Base-by-base conservation (phyloP, 2,329 filamentous ascomycete genomes). In the Ascocoryne sarcoides region DNA sequence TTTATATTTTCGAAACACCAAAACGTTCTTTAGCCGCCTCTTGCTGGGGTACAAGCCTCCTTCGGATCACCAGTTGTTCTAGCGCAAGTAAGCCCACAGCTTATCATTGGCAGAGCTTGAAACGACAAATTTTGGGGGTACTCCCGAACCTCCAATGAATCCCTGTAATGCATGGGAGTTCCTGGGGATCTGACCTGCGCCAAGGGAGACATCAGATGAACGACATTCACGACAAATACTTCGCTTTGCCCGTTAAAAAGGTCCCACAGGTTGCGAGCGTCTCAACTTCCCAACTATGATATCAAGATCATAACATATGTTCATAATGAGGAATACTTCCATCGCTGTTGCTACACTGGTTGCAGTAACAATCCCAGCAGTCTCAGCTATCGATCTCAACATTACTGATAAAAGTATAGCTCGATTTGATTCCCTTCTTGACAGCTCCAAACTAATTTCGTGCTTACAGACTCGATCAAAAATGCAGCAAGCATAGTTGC, bases 401-500 rank as follows among this genome's bases (percentile, higher is more conserved):
- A 39, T 51, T 12, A 48, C 36, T 19, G 36, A 46, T 36, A 33
- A 31, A 40, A 39, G 50, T 51, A 33, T 33, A 16, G 30, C 7
- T n/a, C n/a, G n/a, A n/a, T n/a, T n/a, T n/a, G n/a, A n/a, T n/a
- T n/a, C n/a, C n/a, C n/a, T n/a, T n/a, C n/a, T 32, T 23, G 12
- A 15, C 18, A 18, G 23, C 18, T 20, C 30, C 12, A 17, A 37
- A 28, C 17, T 32, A 9, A 23, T 7, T 26, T 26, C 23, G 23
- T 7, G 12, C 23, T 26, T 30, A 9, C 37, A 82, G 79, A 63
- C 23, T 83, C 78, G 0, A 71, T 85, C 52, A 73, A 71, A 48
- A 66, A 67, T 46, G 78, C 76, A 4, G 71, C 80, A 14, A 73
- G 70, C 46, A 74, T 71, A 2, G 62, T 83, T 38, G 79, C 79